Percentiles rank a stretch among this genome's conserved stretches.
These are phyloP conservation scores for Ceratobasidium sp. DNA, from an alignment of 1,284 basidiomycete species.

Conservation along the genomic window DNA sequence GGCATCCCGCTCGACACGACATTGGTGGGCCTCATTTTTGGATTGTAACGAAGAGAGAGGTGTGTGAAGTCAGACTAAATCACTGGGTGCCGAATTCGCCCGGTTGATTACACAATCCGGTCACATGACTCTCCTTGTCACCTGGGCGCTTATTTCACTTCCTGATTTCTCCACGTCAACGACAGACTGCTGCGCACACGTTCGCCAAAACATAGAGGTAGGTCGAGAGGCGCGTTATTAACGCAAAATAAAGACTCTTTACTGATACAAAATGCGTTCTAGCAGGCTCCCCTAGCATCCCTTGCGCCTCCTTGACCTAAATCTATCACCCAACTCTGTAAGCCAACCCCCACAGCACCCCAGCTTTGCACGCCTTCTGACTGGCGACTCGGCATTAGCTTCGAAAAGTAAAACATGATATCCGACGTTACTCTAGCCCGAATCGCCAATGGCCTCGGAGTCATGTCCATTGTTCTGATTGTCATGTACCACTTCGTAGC, in stretches of 20 bases:
- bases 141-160: neutral
- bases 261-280: neutral
- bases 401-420: slow-evolving; percentile 57
- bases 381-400: neutral
- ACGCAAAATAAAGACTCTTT: neutral
- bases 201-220: neutral
- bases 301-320: neutral
- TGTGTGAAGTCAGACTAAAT: slow-evolving; percentile 19
- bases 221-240: neutral
- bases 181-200: slow-evolving; percentile 3
- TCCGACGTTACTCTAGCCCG: slow-evolving; percentile 79
- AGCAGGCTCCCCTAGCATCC: neutral
- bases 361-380: neutral
- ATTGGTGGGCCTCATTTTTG: slow-evolving; percentile 71
- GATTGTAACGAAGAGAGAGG: slow-evolving; percentile 11
- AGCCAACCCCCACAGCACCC: neutral
- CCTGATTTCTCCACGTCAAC: slow-evolving; percentile 12
- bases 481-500: slow-evolving; percentile 87
- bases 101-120: slow-evolving; percentile 8
- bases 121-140: slow-evolving; percentile 11
- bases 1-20: slow-evolving; percentile 75
- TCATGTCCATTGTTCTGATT: slow-evolving; percentile 81
- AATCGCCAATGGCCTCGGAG: slow-evolving; percentile 82
- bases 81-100: slow-evolving; percentile 17
- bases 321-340: neutral